Base-by-base conservation (phyloP, 768 basidiomycete species). In the Galerina marginata region DNA sequence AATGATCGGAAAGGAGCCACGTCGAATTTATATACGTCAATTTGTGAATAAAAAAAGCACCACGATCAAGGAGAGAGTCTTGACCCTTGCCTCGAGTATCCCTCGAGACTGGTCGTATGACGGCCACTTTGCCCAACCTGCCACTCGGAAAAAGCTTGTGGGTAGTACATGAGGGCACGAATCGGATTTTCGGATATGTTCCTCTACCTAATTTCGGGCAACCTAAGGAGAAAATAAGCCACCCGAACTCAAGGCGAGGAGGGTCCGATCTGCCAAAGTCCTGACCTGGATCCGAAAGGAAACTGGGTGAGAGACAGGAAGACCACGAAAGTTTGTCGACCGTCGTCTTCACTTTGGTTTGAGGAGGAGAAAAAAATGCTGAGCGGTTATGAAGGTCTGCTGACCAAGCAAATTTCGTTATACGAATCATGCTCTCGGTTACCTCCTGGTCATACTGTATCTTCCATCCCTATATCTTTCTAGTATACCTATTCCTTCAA, bases 181-280 rank as follows among this genome's bases (percentile, higher is more conserved):
- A 64, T 58, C 49, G 58, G 65, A 49, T n/a, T 56, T 62, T 68
- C 63, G 59, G 62, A 61, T 59, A 79, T 91, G 81, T 90, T 78
- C 81, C 89, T 89, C 85, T 77, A 75, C 89, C 85, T 79, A 93
- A 93, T 92, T 93, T 89, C 90, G 85, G 80, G 80, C 78, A 76
- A 78, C 84, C 84, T 86, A 86, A 76, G 63, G 60, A 70, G 54
- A 62, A 69, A 62, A 72, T 78, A 76, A 81, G 81, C 72, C 71
- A 77, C 71, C 81, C 89, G 87, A 91, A 92, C 91, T 92, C 91
- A 91, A 90, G 84, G 89, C 76, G 82, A 89, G 88, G 75, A 76
- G 42, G 16, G 56, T 84, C 70, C 38, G n/a, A 58, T 91, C 83
- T 93, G 63, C 84, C 89, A 91, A 86, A 87, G 83, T 71, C 77